Evolutionary conservation across 345 rosid species (phyloP).

Genomic region (Lagerstroemia speciosa): DNA sequence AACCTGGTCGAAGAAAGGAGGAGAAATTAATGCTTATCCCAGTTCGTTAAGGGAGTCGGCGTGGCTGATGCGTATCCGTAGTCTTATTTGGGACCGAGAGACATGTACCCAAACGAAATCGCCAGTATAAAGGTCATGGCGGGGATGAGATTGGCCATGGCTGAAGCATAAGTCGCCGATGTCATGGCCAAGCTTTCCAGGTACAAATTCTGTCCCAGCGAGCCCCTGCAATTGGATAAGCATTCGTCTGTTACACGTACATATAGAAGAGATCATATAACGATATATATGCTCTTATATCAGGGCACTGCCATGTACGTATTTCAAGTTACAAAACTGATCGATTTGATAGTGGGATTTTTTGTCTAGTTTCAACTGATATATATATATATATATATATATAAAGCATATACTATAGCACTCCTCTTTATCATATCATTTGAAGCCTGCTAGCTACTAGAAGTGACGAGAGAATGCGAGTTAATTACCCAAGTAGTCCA

Average conservation of each 20-base stretch:
- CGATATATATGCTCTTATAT: too few relatives aligned
- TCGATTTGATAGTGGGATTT: too few relatives aligned
- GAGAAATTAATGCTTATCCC: neutral
- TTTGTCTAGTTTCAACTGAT: too few relatives aligned
- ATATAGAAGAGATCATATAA: neutral
- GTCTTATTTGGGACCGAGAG: neutral
- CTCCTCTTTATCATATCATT: too few relatives aligned
- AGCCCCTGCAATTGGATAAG: slow-evolving; percentile 17
- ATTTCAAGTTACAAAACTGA: too few relatives aligned
- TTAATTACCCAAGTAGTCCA: slow-evolving; percentile 42
- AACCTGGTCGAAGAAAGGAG: slow-evolving; percentile 16
- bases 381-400: too few relatives aligned
- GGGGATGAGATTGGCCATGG: slow-evolving; percentile 40
- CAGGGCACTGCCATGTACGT: too few relatives aligned
- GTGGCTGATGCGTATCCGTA: too few relatives aligned
- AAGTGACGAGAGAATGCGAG: neutral
- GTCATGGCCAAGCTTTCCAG: slow-evolving; percentile 38
- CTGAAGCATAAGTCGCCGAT: slow-evolving; percentile 44
- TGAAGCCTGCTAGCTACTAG: too few relatives aligned
- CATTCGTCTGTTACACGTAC: neutral
- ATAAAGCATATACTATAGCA: too few relatives aligned
- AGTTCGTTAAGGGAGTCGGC: too few relatives aligned
- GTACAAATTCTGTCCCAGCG: slow-evolving; percentile 25
- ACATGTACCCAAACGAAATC: slow-evolving; percentile 26
- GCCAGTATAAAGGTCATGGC: slow-evolving; percentile 44